Evolutionary conservation across 306 rosid species (phyloP).

Genomic region (Argentina anserina): DNA sequence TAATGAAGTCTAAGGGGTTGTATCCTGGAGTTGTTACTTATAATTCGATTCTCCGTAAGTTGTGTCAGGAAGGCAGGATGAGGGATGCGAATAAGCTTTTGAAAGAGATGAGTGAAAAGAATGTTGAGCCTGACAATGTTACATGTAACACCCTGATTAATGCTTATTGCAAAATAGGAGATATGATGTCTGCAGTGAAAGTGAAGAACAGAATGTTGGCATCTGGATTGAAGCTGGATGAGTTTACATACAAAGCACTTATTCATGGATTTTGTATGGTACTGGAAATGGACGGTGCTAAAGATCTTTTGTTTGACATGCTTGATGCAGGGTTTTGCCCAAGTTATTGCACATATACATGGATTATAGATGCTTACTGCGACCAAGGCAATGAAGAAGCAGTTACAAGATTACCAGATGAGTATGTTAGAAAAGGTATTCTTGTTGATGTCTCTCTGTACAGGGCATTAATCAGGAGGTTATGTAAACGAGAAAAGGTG

Average conservation of each 20-base stretch:
- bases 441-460: slow-evolving; percentile 60
- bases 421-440: slow-evolving; percentile 53
- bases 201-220: slow-evolving; percentile 75
- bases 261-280: slow-evolving; percentile 74
- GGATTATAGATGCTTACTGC: slow-evolving; percentile 75
- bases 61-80: slow-evolving; percentile 76
- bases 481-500: slow-evolving; percentile 58
- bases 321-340: slow-evolving; percentile 64
- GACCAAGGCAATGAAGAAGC: slow-evolving; percentile 51
- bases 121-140: slow-evolving; percentile 68
- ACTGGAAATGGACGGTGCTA: slow-evolving; percentile 54
- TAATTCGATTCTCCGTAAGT: slow-evolving; percentile 71
- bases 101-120: slow-evolving; percentile 73
- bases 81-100: slow-evolving; percentile 77
- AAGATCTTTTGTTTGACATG: slow-evolving; percentile 60
- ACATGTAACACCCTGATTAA: slow-evolving; percentile 89
- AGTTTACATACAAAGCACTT: slow-evolving; percentile 71
- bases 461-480: slow-evolving; percentile 76
- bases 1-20: slow-evolving; percentile 70
- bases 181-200: slow-evolving; percentile 67
- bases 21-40: slow-evolving; percentile 73
- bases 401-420: slow-evolving; percentile 52
- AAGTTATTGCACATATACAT: slow-evolving; percentile 60
- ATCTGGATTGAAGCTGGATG: slow-evolving; percentile 67
- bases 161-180: slow-evolving; percentile 83